Conservation (phyloP, 2,329 filamentous ascomycete species). For the Sporothrix brunneoviolacea region DNA sequence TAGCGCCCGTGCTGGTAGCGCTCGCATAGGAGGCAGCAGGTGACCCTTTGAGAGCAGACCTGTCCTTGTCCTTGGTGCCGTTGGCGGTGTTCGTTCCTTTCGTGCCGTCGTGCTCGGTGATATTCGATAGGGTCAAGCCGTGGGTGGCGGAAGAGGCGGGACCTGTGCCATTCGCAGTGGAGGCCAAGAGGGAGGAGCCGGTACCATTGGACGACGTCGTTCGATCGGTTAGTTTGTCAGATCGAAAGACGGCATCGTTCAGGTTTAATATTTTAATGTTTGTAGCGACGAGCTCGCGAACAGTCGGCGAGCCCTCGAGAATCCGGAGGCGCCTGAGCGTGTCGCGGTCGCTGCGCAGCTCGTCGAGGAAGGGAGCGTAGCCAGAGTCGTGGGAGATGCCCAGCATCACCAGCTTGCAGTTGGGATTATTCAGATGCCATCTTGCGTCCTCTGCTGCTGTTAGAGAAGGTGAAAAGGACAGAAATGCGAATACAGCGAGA, state of each 20-base stretch:
- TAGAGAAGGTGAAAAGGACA: too few relatives aligned
- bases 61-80: not conserved
- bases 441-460: slow-evolving; percentile 37
- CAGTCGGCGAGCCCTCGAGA: slow-evolving; percentile 46
- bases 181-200: not conserved
- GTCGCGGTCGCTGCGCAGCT: slow-evolving; percentile 41
- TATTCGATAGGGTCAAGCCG: too few relatives aligned
- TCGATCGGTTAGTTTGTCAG: slow-evolving; percentile 42
- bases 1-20: not conserved
- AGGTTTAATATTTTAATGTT: slow-evolving; percentile 41
- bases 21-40: not conserved
- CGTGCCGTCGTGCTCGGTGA: too few relatives aligned
- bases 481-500: not conserved
- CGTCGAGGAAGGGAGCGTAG: slow-evolving; percentile 54
- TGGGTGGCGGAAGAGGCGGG: too few relatives aligned
- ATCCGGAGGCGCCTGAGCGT: slow-evolving; percentile 42
- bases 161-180: too few relatives aligned
- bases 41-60: not conserved
- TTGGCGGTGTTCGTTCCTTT: slow-evolving; percentile 2
- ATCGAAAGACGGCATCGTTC: slow-evolving; percentile 44
- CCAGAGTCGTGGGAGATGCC: slow-evolving; percentile 56
- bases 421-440: slow-evolving; percentile 54
- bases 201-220: not conserved
- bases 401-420: slow-evolving; percentile 55
- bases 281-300: slow-evolving; percentile 42